Evolutionary conservation across 2,329 filamentous ascomycete genomes (phyloP), one percentile per base, ranked within the genome.

Genomic region (Epichloe aotearoae): DNA sequence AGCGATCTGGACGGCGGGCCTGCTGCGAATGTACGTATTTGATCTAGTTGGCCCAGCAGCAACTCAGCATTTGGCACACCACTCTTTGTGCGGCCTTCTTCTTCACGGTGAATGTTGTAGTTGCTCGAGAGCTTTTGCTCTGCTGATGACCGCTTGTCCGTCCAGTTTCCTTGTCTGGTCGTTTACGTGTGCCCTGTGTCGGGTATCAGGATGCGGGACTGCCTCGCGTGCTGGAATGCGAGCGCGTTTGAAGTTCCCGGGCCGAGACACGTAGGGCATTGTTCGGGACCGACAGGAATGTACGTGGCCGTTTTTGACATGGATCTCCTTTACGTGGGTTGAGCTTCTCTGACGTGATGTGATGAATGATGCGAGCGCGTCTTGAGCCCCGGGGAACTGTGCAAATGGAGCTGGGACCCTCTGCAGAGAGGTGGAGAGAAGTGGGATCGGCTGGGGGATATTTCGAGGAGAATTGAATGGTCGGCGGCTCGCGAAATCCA

Each of bases 61-160:
- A 62, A 61, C 57, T 62, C 57, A 54, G 59, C 57, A 61, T 64
- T 64, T 60, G 57, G 62, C 56, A 55, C 40, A 34, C 36, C 2
- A 37, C 17, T 19, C 34, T 20, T n/a, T n/a, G 10, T 19, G 8
- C 17, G 8, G 30, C 4, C 30, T 10, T 30, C 0, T 30, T 30
- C 30, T 30, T 1, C 8, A 30, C 1, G 8, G 30, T 10, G 30
- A 30, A 30, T 10, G 30, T 30, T 4, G 30, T 30, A 11, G 30
- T 30, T 11, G 10, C 30, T 11, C 30, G 8, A 30, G 30, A 30
- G 30, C 30, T 11, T 41, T 15, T n/a, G 26, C 17, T 30, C 19
- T 11, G 15, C 23, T 26, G 14, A 4, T 34, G 0, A 19, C 40
- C 4, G 17, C 10, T 5, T 12, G 19, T 20, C 15, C n/a, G 2